A percentile compares a stretch with the other conserved stretches of the same genome.
Conservation (phyloP, 1,139 yeast species). For the Pichia sp. region DNA sequence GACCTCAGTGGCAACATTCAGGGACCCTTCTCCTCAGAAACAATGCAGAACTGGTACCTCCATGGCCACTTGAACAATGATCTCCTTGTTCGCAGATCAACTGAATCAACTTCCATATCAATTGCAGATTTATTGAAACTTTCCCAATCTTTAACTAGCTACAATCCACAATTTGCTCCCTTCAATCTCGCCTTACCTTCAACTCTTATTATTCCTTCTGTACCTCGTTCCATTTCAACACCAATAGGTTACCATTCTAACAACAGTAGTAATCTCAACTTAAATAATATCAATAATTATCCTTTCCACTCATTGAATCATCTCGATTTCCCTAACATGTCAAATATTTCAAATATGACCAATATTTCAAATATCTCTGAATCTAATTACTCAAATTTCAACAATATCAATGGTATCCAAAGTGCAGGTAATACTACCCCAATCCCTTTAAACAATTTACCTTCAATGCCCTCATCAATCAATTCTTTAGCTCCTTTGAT, state of each 20-base stretch:
- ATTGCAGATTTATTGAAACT: constrained; percentile 30
- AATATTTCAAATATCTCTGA: too few species aligned
- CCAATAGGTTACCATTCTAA: constrained; percentile 9
- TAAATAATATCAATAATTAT: background rate
- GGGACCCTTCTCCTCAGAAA: constrained; percentile 70
- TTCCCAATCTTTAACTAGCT: constrained; percentile 14
- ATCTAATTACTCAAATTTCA: too few species aligned
- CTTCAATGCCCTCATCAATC: background rate
- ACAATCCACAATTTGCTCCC: constrained; percentile 22
- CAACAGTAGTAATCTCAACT: background rate
- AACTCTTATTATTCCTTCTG: background rate
- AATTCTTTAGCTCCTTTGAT: background rate
- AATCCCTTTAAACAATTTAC: background rate
- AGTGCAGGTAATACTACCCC: background rate
- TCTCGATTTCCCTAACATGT: too few species aligned
- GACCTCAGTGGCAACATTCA: constrained; percentile 68
- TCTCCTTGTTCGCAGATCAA: constrained; percentile 50
- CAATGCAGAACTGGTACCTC: constrained; percentile 75
- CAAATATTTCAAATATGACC: background rate
- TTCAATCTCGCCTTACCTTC: constrained; percentile 7
- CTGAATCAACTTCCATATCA: constrained; percentile 35
- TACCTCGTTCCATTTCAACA: constrained; percentile 6
- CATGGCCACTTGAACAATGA: constrained; percentile 53
- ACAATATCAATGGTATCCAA: background rate
- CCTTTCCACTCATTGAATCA: too few species aligned